Evolutionary conservation across 805 yeast genomes (phyloP).

Genomic region (Metschnikowia corniflorae): DNA sequence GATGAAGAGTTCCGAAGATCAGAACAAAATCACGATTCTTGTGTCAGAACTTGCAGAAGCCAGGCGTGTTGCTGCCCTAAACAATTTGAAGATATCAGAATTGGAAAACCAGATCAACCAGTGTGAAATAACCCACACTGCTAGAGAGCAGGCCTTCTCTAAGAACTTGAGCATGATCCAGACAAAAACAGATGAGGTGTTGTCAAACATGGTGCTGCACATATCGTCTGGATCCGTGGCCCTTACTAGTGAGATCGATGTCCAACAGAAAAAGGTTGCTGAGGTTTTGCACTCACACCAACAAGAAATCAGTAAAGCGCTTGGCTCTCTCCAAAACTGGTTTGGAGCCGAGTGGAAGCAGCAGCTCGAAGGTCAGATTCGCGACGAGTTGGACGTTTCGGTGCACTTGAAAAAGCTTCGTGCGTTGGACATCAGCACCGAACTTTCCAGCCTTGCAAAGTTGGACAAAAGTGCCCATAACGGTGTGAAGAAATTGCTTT

Average conservation of each 20-base stretch:
- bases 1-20: slow-evolving; percentile 2
- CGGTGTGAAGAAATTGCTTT: not conserved
- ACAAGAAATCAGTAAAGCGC: not conserved
- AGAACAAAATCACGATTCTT: not conserved
- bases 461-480: not conserved
- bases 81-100: too few species aligned
- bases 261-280: not conserved
- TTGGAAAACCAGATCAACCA: too few species aligned
- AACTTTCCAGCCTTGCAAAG: slow-evolving; percentile 1
- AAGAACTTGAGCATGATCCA: not conserved
- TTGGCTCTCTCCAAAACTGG: not conserved
- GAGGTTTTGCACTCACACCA: not conserved
- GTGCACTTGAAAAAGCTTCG: slow-evolving; percentile 1
- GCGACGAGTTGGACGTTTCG: slow-evolving; percentile 1
- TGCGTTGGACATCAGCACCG: not conserved
- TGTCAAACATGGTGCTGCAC: not conserved
- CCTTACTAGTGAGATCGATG: not conserved
- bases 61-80: too few species aligned
- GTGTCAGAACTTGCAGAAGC: not conserved
- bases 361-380: not conserved
- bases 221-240: not conserved
- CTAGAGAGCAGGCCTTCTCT: too few species aligned
- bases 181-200: not conserved
- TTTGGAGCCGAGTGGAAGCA: slow-evolving; percentile 3
- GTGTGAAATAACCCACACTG: too few species aligned